Evolutionary conservation across 2,329 filamentous ascomycete genomes (phyloP), one percentile per base, ranked within the genome.

Genomic region (Neurospora crassa): DNA sequence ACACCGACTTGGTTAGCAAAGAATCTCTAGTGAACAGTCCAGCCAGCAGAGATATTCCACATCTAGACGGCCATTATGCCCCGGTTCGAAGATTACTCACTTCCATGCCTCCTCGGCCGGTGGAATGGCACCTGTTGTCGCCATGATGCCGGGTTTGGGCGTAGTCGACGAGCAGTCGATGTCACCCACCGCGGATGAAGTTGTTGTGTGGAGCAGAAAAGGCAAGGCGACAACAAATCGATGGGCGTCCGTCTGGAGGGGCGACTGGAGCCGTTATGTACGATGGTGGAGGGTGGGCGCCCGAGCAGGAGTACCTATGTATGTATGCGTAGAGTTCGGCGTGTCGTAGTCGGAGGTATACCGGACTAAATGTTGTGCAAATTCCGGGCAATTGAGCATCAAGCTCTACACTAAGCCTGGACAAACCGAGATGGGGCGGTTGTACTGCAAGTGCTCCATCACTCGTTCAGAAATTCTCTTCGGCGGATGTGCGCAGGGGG

Each of bases 401-500:
- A 79, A 67, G 74, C 74, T 71, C 74, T 37, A 37, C 34, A 37
- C 34, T 75, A 71, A 72, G 75, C 75, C 80, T 79, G 79, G 75
- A 76, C 75, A 73, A 75, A 76, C 72, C 76, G 74, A 71, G 74
- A 70, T 72, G 71, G 72, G 74, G 71, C 71, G 72, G 74, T 68
- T 71, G 71, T 72, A 73, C 71, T 74, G 77, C 76, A 73, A 74
- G 71, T 74, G 75, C 77, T 80, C 79, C 79, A 80, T 80, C 79
- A 78, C 78, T 79, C 74, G 74, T 37, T 63, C 29, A 67, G 69
- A 69, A 72, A 71, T 70, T 74, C 68, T 71, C 67, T 74, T 72
- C 24, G 68, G 72, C 72, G 71, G 69, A 68, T 68, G 67, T 70
- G 70, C 70, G 73, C 71, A 53, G 75, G 74, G 73, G 74, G 74